Conservation (phyloP, 2,329 filamentous ascomycete species). For the Aureobasidium subglaciale region DNA sequence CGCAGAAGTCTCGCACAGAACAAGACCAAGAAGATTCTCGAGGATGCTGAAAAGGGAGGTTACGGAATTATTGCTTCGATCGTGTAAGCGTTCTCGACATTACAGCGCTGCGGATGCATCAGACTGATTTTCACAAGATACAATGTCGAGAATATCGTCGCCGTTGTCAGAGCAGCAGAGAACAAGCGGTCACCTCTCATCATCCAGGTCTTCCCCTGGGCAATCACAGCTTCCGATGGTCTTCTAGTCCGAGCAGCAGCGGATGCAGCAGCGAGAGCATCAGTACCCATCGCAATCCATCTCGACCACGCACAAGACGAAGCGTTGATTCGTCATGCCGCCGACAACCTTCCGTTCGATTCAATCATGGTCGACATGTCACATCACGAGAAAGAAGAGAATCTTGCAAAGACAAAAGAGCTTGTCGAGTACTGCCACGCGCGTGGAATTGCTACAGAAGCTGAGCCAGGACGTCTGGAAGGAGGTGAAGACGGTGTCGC, state of each 20-base stretch:
- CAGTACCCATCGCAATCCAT: constrained; percentile 21
- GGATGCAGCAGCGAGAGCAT: constrained; percentile 20
- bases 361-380: constrained; percentile 1
- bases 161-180: constrained; percentile 22
- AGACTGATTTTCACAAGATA: neutral
- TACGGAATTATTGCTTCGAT: constrained; percentile 22
- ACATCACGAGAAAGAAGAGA: neutral
- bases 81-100: constrained; percentile 18
- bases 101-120: neutral
- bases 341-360: neutral
- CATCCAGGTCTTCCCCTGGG: constrained; percentile 25
- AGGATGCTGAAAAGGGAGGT: constrained; percentile 20
- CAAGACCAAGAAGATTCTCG: constrained; percentile 20
- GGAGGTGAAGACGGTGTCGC: constrained; percentile 29
- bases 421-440: neutral
- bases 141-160: constrained; percentile 25
- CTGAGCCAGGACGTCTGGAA: constrained; percentile 28
- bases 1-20: constrained; percentile 13
- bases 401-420: neutral
- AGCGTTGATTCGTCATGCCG: neutral
- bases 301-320: neutral
- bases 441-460: constrained; percentile 20
- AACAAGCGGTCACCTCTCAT: constrained; percentile 22
- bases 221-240: constrained; percentile 22
- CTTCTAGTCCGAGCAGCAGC: constrained; percentile 23